Conservation (phyloP, 2,329 filamentous ascomycete genomes). For the Exophiala xenobiotica region DNA sequence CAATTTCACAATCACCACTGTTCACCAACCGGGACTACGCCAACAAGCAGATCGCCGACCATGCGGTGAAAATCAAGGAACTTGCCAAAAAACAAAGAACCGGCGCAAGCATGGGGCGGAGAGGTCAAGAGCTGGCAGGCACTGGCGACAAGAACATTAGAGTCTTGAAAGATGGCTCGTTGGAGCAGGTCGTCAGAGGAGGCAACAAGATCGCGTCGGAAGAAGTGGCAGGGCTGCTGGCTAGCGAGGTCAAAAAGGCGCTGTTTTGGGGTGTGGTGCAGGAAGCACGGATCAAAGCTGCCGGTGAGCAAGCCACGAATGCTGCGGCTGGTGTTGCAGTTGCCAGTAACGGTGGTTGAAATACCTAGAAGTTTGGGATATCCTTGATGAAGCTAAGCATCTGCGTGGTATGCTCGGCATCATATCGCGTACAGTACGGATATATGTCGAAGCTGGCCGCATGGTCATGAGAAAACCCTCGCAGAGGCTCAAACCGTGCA, state of each 20-base stretch:
- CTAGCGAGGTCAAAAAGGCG: constrained; percentile 52
- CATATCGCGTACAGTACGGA: too few relatives aligned
- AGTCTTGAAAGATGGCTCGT: constrained; percentile 43
- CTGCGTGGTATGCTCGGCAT: neutral
- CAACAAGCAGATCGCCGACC: constrained; percentile 86
- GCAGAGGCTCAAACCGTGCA: too few relatives aligned
- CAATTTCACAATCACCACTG: constrained; percentile 83
- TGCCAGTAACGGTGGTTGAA: constrained; percentile 17
- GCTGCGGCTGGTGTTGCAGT: constrained; percentile 11
- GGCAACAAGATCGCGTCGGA: constrained; percentile 59
- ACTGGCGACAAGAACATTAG: constrained; percentile 32
- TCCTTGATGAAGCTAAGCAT: too few relatives aligned
- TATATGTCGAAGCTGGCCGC: too few relatives aligned
- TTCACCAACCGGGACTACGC: constrained; percentile 91
- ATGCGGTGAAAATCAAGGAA: constrained; percentile 77
- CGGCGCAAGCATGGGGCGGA: constrained; percentile 13
- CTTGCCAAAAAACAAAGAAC: constrained; percentile 48
- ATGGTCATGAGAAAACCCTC: too few relatives aligned
- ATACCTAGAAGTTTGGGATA: neutral
- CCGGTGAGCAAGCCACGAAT: constrained; percentile 15
- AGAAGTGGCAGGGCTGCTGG: constrained; percentile 49
- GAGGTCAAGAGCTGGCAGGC: constrained; percentile 27
- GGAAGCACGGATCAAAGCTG: constrained; percentile 24
- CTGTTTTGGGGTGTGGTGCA: constrained; percentile 48
- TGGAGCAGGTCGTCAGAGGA: constrained; percentile 56